These are phyloP conservation scores for Pisolithus sp. DNA, from an alignment of 768 basidiomycete genomes.

Conservation along the genomic window DNA sequence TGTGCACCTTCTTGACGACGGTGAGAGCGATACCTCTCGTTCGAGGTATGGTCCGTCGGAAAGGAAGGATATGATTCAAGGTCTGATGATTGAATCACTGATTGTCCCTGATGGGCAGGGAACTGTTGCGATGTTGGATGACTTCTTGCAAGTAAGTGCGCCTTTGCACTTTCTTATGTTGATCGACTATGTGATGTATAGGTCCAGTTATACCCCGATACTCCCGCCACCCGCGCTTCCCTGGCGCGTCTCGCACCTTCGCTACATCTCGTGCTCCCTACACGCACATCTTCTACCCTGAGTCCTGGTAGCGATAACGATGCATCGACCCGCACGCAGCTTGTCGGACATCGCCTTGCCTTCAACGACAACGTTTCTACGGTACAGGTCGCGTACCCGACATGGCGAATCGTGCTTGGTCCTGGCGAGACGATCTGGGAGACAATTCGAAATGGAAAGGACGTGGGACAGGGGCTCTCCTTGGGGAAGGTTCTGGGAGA, in stretches of 20 bases:
- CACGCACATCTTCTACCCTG: slow-evolving; percentile 20
- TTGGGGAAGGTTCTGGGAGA: slow-evolving; percentile 83
- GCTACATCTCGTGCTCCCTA: slow-evolving; percentile 53
- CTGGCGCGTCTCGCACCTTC: slow-evolving; percentile 40
- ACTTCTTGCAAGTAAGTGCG: slow-evolving; percentile 61
- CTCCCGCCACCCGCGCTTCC: slow-evolving; percentile 33
- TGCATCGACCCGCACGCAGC: slow-evolving; percentile 26
- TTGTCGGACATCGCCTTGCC: slow-evolving; percentile 54
- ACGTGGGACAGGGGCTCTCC: slow-evolving; percentile 51
- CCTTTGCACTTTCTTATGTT: neutral
- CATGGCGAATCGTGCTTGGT: slow-evolving; percentile 60
- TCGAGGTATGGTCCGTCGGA: slow-evolving; percentile 34
- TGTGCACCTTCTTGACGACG: slow-evolving; percentile 19
- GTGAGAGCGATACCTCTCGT: neutral
- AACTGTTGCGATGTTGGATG: slow-evolving; percentile 63
- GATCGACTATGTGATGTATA: slow-evolving; percentile 18
- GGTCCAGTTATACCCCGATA: slow-evolving; percentile 67
- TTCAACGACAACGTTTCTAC: slow-evolving; percentile 37
- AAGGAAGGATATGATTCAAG: slow-evolving; percentile 56
- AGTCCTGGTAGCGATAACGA: slow-evolving; percentile 15
- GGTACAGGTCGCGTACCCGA: slow-evolving; percentile 49
- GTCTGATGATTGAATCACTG: slow-evolving; percentile 54
- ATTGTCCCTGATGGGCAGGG: slow-evolving; percentile 41
- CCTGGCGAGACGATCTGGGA: slow-evolving; percentile 51
- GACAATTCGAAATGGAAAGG: slow-evolving; percentile 39